phyloP scores from a whole-genome alignment of 139 green algal species.

The Monoraphidium neglectum region DNA sequence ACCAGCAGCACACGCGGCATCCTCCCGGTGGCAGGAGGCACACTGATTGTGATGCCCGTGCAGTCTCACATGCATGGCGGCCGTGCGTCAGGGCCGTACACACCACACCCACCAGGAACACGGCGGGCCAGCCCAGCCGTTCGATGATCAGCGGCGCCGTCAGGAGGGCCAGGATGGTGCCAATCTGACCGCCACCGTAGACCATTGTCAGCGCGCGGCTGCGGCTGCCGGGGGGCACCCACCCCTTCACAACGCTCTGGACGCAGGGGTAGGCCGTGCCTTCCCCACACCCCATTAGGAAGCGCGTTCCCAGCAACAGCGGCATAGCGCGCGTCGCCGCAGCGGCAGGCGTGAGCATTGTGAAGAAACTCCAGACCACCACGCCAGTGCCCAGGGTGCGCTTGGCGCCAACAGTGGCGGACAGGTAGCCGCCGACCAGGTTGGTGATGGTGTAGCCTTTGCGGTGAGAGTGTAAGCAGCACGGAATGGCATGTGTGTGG shows the following conservation, averaged over 20 bases:
- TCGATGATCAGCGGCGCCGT: constrained; percentile 61
- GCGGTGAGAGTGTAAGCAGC: too few relatives aligned
- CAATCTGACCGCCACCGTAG: constrained; percentile 57
- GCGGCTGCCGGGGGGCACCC: constrained; percentile 47
- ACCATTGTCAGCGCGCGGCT: constrained; percentile 53
- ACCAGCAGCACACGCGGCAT: background rate
- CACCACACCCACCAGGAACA: too few relatives aligned
- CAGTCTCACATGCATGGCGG: too few relatives aligned
- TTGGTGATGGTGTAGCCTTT: constrained; percentile 77
- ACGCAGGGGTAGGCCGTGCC: constrained; percentile 84
- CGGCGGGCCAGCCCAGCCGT: constrained; percentile 41
- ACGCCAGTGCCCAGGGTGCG: constrained; percentile 67
- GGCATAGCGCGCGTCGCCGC: constrained; percentile 38
- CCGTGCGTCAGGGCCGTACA: too few relatives aligned
- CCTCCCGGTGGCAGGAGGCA: too few relatives aligned
- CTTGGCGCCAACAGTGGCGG: constrained; percentile 56
- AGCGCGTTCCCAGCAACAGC: constrained; percentile 43
- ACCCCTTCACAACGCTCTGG: constrained; percentile 57
- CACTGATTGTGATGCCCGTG: too few relatives aligned
- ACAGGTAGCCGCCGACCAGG: constrained; percentile 57
- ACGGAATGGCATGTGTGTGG: too few relatives aligned
- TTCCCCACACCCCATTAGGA: constrained; percentile 77
- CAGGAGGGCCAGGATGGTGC: constrained; percentile 65
- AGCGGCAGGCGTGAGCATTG: constrained; percentile 68
- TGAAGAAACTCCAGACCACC: constrained; percentile 78